Conservation (phyloP, 495 filamentous ascomycete genomes). For the Aspergillus funiculosus region DNA sequence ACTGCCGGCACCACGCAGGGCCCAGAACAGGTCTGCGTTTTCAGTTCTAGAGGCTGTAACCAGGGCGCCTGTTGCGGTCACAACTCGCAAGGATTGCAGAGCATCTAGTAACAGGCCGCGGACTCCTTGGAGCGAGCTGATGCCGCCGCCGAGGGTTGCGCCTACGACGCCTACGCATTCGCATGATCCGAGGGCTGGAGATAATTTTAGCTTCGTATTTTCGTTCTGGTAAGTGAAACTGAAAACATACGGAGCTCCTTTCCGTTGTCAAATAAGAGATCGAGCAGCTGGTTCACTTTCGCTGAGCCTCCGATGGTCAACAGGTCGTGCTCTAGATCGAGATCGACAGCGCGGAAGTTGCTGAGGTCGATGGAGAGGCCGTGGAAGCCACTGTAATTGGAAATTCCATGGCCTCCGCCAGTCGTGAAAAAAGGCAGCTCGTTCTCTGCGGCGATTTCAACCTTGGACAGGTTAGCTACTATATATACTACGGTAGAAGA, state of each 20-base stretch:
- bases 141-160: constrained; percentile 36
- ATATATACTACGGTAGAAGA: not conserved
- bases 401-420: constrained; percentile 28
- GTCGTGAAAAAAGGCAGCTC: constrained; percentile 34
- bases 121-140: constrained; percentile 29
- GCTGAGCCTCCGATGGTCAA: constrained; percentile 24
- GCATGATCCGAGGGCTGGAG: constrained; percentile 20
- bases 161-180: constrained; percentile 30
- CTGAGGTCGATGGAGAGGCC: constrained; percentile 31
- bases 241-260: constrained; percentile 28
- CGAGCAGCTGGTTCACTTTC: constrained; percentile 15
- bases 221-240: not conserved
- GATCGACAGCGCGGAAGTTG: constrained; percentile 20
- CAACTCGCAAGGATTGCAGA: constrained; percentile 26
- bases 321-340: constrained; percentile 8
- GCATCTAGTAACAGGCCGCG: constrained; percentile 35
- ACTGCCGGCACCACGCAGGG: constrained; percentile 31
- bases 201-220: not conserved
- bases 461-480: constrained; percentile 17
- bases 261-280: constrained; percentile 23
- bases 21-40: constrained; percentile 40
- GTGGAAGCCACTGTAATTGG: constrained; percentile 13
- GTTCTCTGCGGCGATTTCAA: constrained; percentile 12
- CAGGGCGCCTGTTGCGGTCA: constrained; percentile 29
- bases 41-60: constrained; percentile 25